Base-by-base conservation (phyloP, 2,329 filamentous ascomycete genomes). In the Leptographium wingfieldii region DNA sequence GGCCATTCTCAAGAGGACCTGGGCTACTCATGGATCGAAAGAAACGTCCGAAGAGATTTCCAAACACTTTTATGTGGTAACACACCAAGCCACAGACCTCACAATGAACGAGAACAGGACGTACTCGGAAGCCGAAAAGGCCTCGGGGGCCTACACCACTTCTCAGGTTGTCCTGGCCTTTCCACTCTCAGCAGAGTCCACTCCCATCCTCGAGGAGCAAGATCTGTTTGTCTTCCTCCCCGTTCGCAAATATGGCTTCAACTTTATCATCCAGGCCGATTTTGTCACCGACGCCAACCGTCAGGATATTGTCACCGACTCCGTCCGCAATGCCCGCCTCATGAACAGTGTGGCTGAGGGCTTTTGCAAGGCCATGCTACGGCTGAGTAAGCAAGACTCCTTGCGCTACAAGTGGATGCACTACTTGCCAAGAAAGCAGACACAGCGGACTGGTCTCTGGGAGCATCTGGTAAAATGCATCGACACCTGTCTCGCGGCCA, bases 181-280 rank as follows among this genome's bases (percentile, higher is more conserved):
- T 61, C 77, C 77, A 0, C 33, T 79, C 1, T 66, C 70, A 0
- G 64, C 65, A 0, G 56, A 65, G 3, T 68, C 61, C 0, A 31
- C 59, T 0, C 77, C 77, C 0, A 56, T 76, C 3, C 61, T 74
- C 5, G 64, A 74, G 38, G 63, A 67, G 7, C 76, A 80, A 57
- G 65, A 74, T 7, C 60, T 78, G 0, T 80, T 74, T 65, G 73
- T 72, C 0, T 80, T 80, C 62, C 64, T 79, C 0, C 78, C 77
- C 0, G 66, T 79, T n/a, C 66, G 72, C 0, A 63, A 66, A 5
- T 67, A 71, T 52, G 74, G 73, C 0, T 78, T 78, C 65, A 76
- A 73, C 49, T 80, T 80, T 52, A 64, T 80, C 1, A 75, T 81
- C 12, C 77, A 80, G 10, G 70, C 74, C 7, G 77, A 80, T 62